A percentile compares a stretch with the other conserved stretches of the same genome.
Conservation (phyloP, 2,329 filamentous ascomycete species). For the Paecilomyces fulvus region DNA sequence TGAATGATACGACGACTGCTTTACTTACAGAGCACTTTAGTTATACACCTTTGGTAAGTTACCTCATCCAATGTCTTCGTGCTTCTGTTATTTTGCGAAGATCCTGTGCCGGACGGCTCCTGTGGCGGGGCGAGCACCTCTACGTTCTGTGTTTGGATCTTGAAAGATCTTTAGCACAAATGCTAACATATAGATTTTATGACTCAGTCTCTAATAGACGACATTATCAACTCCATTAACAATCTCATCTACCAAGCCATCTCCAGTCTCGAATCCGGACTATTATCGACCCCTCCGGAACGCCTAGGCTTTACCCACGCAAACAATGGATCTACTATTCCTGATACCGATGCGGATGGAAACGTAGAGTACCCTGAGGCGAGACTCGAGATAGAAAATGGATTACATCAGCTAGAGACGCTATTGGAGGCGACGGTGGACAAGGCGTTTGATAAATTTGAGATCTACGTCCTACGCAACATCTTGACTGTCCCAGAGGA, state of each 20-base stretch:
- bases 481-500: slow-evolving; percentile 67
- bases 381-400: slow-evolving; percentile 73
- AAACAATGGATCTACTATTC: slow-evolving; percentile 38
- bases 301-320: slow-evolving; percentile 66
- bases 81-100: not conserved
- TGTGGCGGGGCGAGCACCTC: not conserved
- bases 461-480: slow-evolving; percentile 85
- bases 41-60: slow-evolving; percentile 78
- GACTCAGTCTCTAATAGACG: slow-evolving; percentile 78
- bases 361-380: slow-evolving; percentile 42
- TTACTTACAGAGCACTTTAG: slow-evolving; percentile 93
- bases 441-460: slow-evolving; percentile 76
- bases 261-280: slow-evolving; percentile 75
- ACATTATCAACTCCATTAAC: slow-evolving; percentile 96
- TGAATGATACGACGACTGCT: slow-evolving; percentile 41
- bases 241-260: slow-evolving; percentile 84
- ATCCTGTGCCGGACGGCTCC: not conserved
- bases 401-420: slow-evolving; percentile 76
- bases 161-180: not conserved
- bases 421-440: slow-evolving; percentile 73
- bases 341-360: slow-evolving; percentile 39
- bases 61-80: slow-evolving; percentile 5
- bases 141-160: not conserved
- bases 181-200: not conserved
- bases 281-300: slow-evolving; percentile 64